Base-by-base conservation (phyloP, 108 stramenopile species). In the Thalassiosira profunda region DNA sequence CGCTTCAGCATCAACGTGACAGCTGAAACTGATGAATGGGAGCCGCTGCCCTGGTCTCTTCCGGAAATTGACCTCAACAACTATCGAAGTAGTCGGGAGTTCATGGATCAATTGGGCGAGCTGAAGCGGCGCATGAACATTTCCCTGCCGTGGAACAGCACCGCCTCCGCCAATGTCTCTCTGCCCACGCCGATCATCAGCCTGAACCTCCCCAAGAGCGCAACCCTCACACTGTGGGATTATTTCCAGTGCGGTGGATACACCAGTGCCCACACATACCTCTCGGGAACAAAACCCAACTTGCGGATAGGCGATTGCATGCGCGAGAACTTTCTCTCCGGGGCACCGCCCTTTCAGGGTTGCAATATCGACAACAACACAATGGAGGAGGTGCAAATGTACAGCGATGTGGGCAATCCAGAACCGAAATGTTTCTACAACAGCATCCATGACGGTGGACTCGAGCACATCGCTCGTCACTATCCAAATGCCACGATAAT, bases 121-220 rank as follows among this genome's bases (percentile, higher is more conserved):
- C 37, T 44, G 31, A 78, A 78, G 49, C 43, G 68, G 44, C 46
- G 58, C 10, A 5, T 36, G 4, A 64, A 52, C 8, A 58, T 64
- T 5, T 4, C 34, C 10, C 14, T 78, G 46, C 62, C 76, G 31
- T 78, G 76, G 76, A 68, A 78, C 31, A 36, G 53, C 31, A 34
- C 33, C 15, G 61, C 26, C 18, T 40, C 64, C 23, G 67, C 58
- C 26, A 51, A 51, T 15, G 63, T 65, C 8, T 49, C 63, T 14
- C 40, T 78, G 2, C 76, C 76, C 12, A 63, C 64, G 6, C 76
- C 76, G 24, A 65, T 78, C 12, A 64, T 78, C 14, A 56, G 61
- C n/a, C 58, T 76, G 5, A 76, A 76, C 36, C 69, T 76, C 48
- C 75, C 75, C 23, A 76, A 76, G 31, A 54, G 51, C 47, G 76